Base-by-base conservation (phyloP, 352 stramenopile species). In the Globisporangium heterothallicum region DNA sequence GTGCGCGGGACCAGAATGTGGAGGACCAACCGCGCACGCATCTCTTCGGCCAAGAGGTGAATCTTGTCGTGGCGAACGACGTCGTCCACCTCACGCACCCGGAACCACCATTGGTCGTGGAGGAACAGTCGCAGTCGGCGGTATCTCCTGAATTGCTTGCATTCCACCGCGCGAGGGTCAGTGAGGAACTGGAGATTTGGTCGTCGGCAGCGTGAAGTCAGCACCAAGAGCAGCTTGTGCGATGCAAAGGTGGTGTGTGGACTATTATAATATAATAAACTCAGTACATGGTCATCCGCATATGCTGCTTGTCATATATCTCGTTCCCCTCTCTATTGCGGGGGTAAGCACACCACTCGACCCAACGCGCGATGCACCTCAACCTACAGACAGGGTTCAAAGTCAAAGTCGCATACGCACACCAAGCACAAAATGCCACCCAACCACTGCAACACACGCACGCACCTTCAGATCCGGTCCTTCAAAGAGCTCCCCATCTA, bases 401-500 rank as follows among this genome's bases (percentile, higher is more conserved):
- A 34, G 29, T 10, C 29, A 34, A 34, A 34, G 6, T 6, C 6
- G 6, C 29, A 34, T 34, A 34, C 29, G 29, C 9, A 42, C 7
- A 32, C 22, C 9, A 10, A 32, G 13, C 5, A 18, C 5, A 35
- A 30, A 49, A 21, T 36, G 1, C 3, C 10, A 36, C 14, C 29
- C 25, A 32, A 2, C 8, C 1, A 13, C 6, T 3, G 4, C 32
- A 18, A 8, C 9, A 53, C 2, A 34, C 9, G 14, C 27, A 32
- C 52, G 8, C 35, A 76, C 69, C 55, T 77, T 66, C 14, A 79
- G 41, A 43, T 71, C 58, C 5, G 64, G 61, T 0, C 78, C 78
- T 7, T 50, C 42, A 34, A 89, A 79, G 24, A 70, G 52, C 34
- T 89, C 78, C 6, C 78, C 78, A 55, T 89, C 78, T 16, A 89